Conservation (phyloP, 768 basidiomycete genomes). For the Candolleomyces eurysporus region DNA sequence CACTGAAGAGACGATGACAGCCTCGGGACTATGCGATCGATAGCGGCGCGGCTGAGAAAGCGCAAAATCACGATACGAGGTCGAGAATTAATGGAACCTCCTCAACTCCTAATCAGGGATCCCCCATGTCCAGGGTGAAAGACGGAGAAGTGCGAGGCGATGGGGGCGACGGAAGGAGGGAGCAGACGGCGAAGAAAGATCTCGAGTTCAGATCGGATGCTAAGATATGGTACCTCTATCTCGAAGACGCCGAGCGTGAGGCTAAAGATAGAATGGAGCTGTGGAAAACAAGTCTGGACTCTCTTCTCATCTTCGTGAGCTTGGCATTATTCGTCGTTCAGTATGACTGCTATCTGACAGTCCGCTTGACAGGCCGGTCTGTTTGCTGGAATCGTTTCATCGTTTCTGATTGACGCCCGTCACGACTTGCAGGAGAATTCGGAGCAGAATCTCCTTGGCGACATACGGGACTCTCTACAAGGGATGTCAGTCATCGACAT, state of each 20-base stretch:
- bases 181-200: too few species aligned
- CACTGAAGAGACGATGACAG: too few species aligned
- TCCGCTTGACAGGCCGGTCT: slow-evolving; percentile 15
- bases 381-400: slow-evolving; percentile 18
- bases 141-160: too few species aligned
- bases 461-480: slow-evolving; percentile 1
- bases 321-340: not conserved
- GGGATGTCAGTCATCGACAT: not conserved
- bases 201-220: not conserved
- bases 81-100: too few species aligned
- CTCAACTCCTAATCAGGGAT: too few species aligned
- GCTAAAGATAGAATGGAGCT: not conserved
- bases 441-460: slow-evolving; percentile 13
- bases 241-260: not conserved
- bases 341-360: too few species aligned
- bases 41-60: too few species aligned
- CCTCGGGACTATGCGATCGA: too few species aligned
- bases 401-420: slow-evolving; percentile 17
- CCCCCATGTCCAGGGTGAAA: too few species aligned
- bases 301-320: slow-evolving; percentile 4
- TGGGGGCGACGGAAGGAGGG: too few species aligned
- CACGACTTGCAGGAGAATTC: slow-evolving; percentile 14
- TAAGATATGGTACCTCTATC: slow-evolving; percentile 3
- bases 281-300: slow-evolving; percentile 3
- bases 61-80: too few species aligned